Conservation (phyloP, 768 basidiomycete species). For the Boletus sp. region DNA sequence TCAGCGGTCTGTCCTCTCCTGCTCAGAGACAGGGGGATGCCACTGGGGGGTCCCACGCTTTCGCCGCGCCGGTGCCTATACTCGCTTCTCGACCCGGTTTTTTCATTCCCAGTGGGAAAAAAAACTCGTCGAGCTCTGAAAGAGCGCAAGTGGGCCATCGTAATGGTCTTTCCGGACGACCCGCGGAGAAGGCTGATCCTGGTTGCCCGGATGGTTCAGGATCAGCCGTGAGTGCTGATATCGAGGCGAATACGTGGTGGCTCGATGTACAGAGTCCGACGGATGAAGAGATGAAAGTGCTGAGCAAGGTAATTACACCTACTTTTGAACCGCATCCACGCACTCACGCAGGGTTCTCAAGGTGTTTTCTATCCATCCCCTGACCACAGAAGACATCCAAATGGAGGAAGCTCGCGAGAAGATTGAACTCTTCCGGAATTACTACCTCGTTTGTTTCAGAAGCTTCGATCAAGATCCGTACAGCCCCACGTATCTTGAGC, state of each 20-base stretch:
- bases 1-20: conserved; percentile 48
- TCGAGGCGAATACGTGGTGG: conserved; percentile 93
- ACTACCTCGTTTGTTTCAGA: conserved; percentile 98
- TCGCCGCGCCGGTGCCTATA: conserved; percentile 9
- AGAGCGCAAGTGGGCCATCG: conserved; percentile 1
- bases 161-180: conserved; percentile 18
- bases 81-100: neutral
- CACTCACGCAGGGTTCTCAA: conserved; percentile 29
- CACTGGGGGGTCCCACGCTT: neutral
- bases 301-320: conserved; percentile 67
- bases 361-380: conserved; percentile 96
- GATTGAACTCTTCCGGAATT: conserved; percentile 98
- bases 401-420: conserved; percentile 99
- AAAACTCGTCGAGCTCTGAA: conserved; percentile 7
- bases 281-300: conserved; percentile 97
- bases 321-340: neutral
- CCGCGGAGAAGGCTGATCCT: conserved; percentile 18
- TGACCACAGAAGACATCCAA: conserved; percentile 98
- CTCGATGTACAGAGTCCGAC: conserved; percentile 90
- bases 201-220: conserved; percentile 24
- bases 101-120: conserved; percentile 7
- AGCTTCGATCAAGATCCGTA: conserved; percentile 99
- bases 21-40: conserved; percentile 5
- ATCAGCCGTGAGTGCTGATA: conserved; percentile 32
- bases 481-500: conserved; percentile 95